A percentile compares a stretch with the other conserved stretches of the same genome.
Conservation (phyloP, 164 flowering plant genomes). For the Magnolia officinalis region DNA sequence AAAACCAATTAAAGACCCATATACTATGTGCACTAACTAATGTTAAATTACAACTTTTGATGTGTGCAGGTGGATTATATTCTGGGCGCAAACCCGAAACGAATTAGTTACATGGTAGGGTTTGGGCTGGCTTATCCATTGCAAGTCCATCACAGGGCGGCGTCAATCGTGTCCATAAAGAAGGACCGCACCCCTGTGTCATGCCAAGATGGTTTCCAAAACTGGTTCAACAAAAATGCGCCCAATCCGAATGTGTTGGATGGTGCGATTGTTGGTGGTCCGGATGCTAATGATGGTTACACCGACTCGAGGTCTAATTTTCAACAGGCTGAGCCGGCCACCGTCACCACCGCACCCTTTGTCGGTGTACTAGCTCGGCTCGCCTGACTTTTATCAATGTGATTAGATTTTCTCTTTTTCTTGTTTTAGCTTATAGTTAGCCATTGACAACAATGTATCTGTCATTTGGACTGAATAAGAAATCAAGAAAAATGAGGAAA, state of each 20-base stretch:
- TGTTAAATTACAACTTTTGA: neutral
- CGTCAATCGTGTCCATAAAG: constrained; percentile 59
- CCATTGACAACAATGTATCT: no score
- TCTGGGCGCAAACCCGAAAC: constrained; percentile 48
- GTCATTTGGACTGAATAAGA: no score
- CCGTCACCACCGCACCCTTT: constrained; percentile 38
- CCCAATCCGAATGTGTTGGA: constrained; percentile 56
- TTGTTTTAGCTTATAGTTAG: no score
- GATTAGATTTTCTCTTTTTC: no score
- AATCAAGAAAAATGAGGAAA: no score
- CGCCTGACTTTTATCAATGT: constrained; percentile 1
- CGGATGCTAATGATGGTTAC: constrained; percentile 45
- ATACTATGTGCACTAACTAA: no score
- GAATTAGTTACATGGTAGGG: constrained; percentile 68
- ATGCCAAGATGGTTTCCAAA: constrained; percentile 44
- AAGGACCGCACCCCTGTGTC: constrained; percentile 28
- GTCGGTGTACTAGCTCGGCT: constrained; percentile 31
- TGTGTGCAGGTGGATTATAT: constrained; percentile 48
- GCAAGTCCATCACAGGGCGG: constrained; percentile 57
- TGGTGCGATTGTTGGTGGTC: constrained; percentile 64
- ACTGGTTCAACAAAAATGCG: constrained; percentile 36
- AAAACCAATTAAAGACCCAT: no score
- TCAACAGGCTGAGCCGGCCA: constrained; percentile 44
- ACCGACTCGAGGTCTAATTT: constrained; percentile 35
- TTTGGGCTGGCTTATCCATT: constrained; percentile 44